Conservation (phyloP, 306 rosid genomes). For the Morella rubra region DNA sequence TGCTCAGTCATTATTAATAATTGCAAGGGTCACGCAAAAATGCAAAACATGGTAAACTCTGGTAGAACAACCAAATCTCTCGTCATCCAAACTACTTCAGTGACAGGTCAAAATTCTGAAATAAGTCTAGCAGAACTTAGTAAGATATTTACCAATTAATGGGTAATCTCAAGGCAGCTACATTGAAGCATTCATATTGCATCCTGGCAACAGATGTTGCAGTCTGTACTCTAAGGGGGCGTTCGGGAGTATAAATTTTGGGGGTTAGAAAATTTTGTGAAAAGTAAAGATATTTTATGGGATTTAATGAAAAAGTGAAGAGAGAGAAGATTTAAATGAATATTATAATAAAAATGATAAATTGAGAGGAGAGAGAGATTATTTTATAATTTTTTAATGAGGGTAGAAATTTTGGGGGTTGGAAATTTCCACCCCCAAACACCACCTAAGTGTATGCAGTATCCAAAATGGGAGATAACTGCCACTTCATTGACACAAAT, state of each 20-base stretch:
- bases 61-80: not conserved
- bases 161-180: not conserved
- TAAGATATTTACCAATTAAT: not conserved
- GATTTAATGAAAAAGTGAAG: no score
- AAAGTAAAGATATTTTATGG: no score
- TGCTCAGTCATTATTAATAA: conserved; percentile 26
- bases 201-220: not conserved
- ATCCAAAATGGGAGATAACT: conserved; percentile 5
- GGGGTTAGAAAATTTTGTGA: no score
- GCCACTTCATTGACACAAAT: not conserved
- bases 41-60: conserved; percentile 11
- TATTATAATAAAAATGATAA: no score
- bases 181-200: not conserved
- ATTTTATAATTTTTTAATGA: no score
- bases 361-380: no score
- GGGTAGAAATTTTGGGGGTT: no score
- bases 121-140: conserved; percentile 2
- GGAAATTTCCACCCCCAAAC: no score
- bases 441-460: conserved; percentile 2
- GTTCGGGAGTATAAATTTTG: no score
- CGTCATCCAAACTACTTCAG: conserved; percentile 4
- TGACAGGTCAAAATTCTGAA: conserved; percentile 14
- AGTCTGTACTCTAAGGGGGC: no score
- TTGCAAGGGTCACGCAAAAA: conserved; percentile 19
- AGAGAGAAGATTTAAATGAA: no score